Percentiles rank a stretch among this genome's conserved stretches.
phyloP scores from a whole-genome alignment of 352 stramenopile genomes.

The Phytophthora idaei region DNA sequence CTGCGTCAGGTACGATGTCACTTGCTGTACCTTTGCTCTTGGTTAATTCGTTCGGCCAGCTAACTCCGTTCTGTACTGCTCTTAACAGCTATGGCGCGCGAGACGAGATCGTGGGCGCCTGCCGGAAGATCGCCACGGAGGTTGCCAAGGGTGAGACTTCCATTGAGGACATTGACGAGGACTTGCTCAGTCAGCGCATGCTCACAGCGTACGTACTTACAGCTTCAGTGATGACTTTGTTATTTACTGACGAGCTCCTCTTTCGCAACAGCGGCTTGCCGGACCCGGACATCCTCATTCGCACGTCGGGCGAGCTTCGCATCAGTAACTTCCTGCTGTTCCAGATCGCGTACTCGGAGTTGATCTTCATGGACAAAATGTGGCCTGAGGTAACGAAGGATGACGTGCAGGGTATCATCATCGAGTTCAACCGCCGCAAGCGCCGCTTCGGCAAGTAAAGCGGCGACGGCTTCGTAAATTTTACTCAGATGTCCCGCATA shows the following conservation, averaged over 20 bases:
- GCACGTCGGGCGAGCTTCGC: slow-evolving; percentile 94
- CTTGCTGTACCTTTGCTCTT: slow-evolving; percentile 3
- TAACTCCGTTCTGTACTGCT: slow-evolving; percentile 30
- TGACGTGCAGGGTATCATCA: slow-evolving; percentile 79
- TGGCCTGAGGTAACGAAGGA: slow-evolving; percentile 94
- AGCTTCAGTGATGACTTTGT: neutral
- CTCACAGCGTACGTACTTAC: slow-evolving; percentile 74
- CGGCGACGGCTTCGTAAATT: neutral
- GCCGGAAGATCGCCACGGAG: slow-evolving; percentile 87
- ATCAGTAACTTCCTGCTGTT: slow-evolving; percentile 98
- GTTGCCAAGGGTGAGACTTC: slow-evolving; percentile 68
- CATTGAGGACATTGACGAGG: slow-evolving; percentile 82
- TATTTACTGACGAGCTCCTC: slow-evolving; percentile 5
- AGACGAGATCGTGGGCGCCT: slow-evolving; percentile 95
- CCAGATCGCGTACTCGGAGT: slow-evolving; percentile 95
- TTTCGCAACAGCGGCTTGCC: slow-evolving; percentile 65
- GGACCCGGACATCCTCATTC: slow-evolving; percentile 95
- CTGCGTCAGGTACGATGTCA: slow-evolving; percentile 64
- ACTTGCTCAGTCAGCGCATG: slow-evolving; percentile 71
- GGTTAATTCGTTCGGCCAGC: slow-evolving; percentile 3
- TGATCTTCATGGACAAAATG: slow-evolving; percentile 95
- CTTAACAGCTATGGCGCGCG: slow-evolving; percentile 93
- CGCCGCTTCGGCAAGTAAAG: slow-evolving; percentile 90
- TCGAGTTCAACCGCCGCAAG: slow-evolving; percentile 88
- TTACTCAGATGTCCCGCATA: neutral